A percentile compares a stretch with the other conserved stretches of the same genome.
phyloP scores from a whole-genome alignment of 2,329 filamentous ascomycete genomes.

The Calonectria pseudoreteaudii region DNA sequence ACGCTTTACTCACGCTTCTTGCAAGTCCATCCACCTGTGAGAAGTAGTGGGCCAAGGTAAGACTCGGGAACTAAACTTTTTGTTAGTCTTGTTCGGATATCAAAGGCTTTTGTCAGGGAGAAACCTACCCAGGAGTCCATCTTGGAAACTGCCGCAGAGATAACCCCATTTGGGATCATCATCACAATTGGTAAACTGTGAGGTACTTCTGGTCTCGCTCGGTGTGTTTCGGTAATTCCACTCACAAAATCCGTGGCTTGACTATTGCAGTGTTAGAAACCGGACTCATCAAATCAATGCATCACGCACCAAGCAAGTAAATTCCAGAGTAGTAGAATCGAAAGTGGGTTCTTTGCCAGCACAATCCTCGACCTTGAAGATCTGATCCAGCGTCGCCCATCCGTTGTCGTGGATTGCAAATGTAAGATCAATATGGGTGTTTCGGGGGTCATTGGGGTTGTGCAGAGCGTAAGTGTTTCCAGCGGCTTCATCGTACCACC shows the following conservation, averaged over 20 bases:
- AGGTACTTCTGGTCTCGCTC: not conserved
- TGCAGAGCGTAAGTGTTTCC: slow-evolving; percentile 40
- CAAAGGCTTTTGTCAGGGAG: not conserved
- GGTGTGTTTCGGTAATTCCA: slow-evolving; percentile 32
- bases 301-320: slow-evolving; percentile 33
- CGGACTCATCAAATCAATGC: not conserved
- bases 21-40: slow-evolving; percentile 5
- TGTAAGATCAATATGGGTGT: slow-evolving; percentile 36
- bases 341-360: slow-evolving; percentile 35
- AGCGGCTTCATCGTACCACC: slow-evolving; percentile 35
- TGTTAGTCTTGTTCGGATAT: not conserved
- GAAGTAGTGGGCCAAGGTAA: slow-evolving; percentile 40
- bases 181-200: slow-evolving; percentile 39
- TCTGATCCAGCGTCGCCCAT: slow-evolving; percentile 39
- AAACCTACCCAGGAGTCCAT: slow-evolving; percentile 24
- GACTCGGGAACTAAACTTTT: slow-evolving; percentile 35
- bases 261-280: not conserved
- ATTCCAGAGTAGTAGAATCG: slow-evolving; percentile 30
- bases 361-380: slow-evolving; percentile 42
- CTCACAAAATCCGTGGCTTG: slow-evolving; percentile 39
- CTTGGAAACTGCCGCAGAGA: slow-evolving; percentile 34
- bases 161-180: slow-evolving; percentile 35
- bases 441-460: slow-evolving; percentile 37
- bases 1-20: slow-evolving; percentile 9
- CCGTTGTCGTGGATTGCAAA: slow-evolving; percentile 36